Percentiles rank a stretch among this genome's conserved stretches.
phyloP scores from a whole-genome alignment of 192 early-diverging fungal species.

The Coemansia sp. region DNA sequence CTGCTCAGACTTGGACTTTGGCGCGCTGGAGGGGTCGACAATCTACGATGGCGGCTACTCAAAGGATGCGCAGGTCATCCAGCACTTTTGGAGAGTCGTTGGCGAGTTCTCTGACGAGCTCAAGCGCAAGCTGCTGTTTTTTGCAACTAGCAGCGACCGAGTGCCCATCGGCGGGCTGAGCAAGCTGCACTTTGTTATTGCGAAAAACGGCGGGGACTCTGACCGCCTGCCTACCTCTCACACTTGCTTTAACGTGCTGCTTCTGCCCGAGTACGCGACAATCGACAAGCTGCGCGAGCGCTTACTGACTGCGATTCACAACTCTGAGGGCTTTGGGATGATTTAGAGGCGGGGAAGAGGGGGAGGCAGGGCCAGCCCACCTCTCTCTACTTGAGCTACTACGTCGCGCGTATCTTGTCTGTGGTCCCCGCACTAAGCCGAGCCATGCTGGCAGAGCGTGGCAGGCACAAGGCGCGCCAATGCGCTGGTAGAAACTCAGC shows the following conservation, averaged over 20 bases:
- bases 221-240: constrained; percentile 91
- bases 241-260: constrained; percentile 91
- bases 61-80: constrained; percentile 64
- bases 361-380: background rate
- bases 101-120: constrained; percentile 79
- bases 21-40: constrained; percentile 73
- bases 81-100: constrained; percentile 88
- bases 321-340: constrained; percentile 82
- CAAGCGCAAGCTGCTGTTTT: constrained; percentile 86
- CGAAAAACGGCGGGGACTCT: constrained; percentile 83
- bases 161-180: constrained; percentile 88
- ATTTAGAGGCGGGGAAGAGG: constrained; percentile 46
- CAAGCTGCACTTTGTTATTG: constrained; percentile 85
- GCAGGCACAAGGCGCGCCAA: background rate
- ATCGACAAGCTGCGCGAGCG: constrained; percentile 80
- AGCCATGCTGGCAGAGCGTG: no score
- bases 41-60: constrained; percentile 88
- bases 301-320: constrained; percentile 78
- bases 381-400: background rate
- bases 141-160: constrained; percentile 90
- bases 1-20: constrained; percentile 82
- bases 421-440: no score
- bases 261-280: constrained; percentile 80
- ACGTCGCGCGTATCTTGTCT: no score
- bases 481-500: background rate